Base-by-base conservation (phyloP, 768 basidiomycete genomes). In the Tephrocybe rancida region DNA sequence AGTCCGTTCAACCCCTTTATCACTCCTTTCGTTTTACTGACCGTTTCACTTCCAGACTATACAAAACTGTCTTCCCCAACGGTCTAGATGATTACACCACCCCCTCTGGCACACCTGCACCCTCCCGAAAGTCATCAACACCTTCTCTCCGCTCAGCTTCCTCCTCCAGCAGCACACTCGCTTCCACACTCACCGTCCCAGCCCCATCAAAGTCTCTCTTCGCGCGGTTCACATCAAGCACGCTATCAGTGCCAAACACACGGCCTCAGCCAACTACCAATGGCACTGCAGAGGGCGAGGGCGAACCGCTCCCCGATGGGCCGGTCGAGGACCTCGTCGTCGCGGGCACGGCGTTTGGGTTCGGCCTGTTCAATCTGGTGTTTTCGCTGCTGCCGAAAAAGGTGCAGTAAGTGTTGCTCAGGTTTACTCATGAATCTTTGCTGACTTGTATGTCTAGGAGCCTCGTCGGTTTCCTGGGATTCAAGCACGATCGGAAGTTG, bases 341-440 rank as follows among this genome's bases (percentile, higher is more conserved):
- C 25, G 81, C 86, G 2, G 91, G 90, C 2, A 82, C 86, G 7
- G 90, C 91, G 0, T 92, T 91, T 61, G 91, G 82, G 0, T 85
- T 73, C 61, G 88, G 89, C 0, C 64, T 92, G 22, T 92, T 92
- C 71, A 92, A 92, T 63, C 78, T 92, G 43, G 85, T 91, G 9
- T 84, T 92, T 54, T 90, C 88, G 3, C 67, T 92, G 16, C 70
- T 92, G 13, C 91, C 90, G 16, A 83, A 84, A 56, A 84, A 80
- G 61, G 72, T 86, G 50, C 84, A 87, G 87, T 88, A 57, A 49
- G 81, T 64, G 5, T 11, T 26, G 11, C 25, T 3, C 41, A 21
- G 9, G 13, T 38, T 27, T 13, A 32, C 3, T 21, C 10, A 27
- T 25, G 10, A 48, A 26, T 34, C 37, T 9, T 19, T 42, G n/a